These are phyloP conservation scores for Boletus sensibilis DNA, from an alignment of 768 basidiomycete genomes.

Conservation along the genomic window DNA sequence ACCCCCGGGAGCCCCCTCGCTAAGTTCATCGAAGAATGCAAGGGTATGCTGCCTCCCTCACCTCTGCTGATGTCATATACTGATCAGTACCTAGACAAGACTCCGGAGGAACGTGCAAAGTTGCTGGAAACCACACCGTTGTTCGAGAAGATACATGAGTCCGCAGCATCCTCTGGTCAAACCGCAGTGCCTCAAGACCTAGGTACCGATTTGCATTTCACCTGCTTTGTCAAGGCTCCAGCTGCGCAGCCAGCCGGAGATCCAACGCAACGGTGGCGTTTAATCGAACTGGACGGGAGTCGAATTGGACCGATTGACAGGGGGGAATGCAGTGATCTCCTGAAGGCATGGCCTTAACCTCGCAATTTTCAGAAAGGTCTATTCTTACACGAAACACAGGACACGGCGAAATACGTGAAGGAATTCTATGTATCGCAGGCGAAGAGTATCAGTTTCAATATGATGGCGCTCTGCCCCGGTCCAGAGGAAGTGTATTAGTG, in stretches of 20 bases:
- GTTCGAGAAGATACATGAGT: slow-evolving; percentile 75
- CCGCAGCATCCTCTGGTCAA: slow-evolving; percentile 70
- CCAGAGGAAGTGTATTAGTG: slow-evolving; percentile 12
- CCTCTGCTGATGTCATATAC: background rate
- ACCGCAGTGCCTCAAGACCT: slow-evolving; percentile 59
- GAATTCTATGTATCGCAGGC: slow-evolving; percentile 41
- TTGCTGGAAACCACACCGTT: slow-evolving; percentile 73
- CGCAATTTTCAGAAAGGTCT: background rate
- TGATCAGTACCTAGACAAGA: slow-evolving; percentile 46
- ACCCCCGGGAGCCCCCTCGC: slow-evolving; percentile 58
- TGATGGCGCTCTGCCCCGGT: slow-evolving; percentile 46
- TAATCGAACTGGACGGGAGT: slow-evolving; percentile 85
- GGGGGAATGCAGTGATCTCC: slow-evolving; percentile 58
- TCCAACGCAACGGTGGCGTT: slow-evolving; percentile 37
- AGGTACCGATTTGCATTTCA: slow-evolving; percentile 82
- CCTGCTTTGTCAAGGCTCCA: slow-evolving; percentile 77
- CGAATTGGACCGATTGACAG: slow-evolving; percentile 79
- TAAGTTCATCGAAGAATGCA: slow-evolving; percentile 63
- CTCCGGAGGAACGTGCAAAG: slow-evolving; percentile 70
- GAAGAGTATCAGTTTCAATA: slow-evolving; percentile 43
- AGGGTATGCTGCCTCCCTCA: slow-evolving; percentile 39
- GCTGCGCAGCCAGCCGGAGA: slow-evolving; percentile 28
- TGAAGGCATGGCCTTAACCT: slow-evolving; percentile 42
- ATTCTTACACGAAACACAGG: slow-evolving; percentile 29
- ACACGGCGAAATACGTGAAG: slow-evolving; percentile 46